Percentiles rank a stretch among this genome's conserved stretches.
Conservation (phyloP, 2,329 filamentous ascomycete genomes). For the Ophioceras dolichostomum region DNA sequence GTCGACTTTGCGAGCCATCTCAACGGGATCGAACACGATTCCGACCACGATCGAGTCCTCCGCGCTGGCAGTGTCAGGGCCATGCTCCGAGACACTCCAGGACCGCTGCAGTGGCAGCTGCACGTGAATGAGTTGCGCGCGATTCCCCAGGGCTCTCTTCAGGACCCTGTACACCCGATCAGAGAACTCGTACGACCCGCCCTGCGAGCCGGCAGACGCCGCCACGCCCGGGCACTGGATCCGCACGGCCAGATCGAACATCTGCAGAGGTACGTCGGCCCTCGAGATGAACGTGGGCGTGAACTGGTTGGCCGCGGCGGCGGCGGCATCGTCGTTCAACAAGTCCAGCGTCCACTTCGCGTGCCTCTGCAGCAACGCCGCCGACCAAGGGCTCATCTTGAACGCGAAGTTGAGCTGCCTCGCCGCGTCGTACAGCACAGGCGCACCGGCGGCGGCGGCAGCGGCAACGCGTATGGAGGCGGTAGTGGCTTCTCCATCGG, state of each 20-base stretch:
- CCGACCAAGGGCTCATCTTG: conserved; percentile 86
- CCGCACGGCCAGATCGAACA: conserved; percentile 37
- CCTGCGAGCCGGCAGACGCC: neutral
- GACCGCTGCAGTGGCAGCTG: conserved; percentile 21
- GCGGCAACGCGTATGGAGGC: no score
- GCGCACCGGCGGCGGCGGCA: no score
- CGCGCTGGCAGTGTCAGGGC: conserved; percentile 10
- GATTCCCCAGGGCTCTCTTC: conserved; percentile 60
- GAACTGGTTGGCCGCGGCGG: conserved; percentile 67
- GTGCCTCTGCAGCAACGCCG: conserved; percentile 58
- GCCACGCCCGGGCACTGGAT: conserved; percentile 13
- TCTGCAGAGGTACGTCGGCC: conserved; percentile 38
- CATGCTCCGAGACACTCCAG: conserved; percentile 34
- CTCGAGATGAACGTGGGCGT: conserved; percentile 69
- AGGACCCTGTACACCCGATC: conserved; percentile 52
- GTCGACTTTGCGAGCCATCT: conserved; percentile 67
- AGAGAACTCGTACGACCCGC: conserved; percentile 23
- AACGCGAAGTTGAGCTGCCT: conserved; percentile 72
- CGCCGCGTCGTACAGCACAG: conserved; percentile 66
- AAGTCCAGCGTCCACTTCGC: conserved; percentile 63
- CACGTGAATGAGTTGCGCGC: conserved; percentile 57
- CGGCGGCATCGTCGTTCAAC: conserved; percentile 65
- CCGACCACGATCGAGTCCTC: conserved; percentile 40
- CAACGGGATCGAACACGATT: conserved; percentile 59
- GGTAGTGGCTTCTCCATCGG: no score